Percentiles rank a stretch among this genome's conserved stretches.
Conservation (phyloP, 345 rosid species). For the Dipteronia sinensis region DNA sequence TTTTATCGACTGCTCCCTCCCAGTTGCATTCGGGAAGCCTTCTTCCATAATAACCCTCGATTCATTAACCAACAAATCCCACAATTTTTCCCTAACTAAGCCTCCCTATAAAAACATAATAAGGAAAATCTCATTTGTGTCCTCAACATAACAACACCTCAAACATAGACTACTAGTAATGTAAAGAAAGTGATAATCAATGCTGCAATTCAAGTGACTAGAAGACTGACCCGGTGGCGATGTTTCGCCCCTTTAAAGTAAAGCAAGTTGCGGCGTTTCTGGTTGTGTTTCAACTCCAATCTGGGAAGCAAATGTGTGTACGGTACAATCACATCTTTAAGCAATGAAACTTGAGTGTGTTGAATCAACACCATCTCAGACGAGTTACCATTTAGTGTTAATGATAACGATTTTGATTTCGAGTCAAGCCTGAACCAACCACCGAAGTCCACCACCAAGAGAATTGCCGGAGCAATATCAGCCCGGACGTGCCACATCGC, state of each 20-base stretch:
- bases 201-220: not conserved
- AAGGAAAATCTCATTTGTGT: too few relatives aligned
- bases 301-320: conserved; percentile 86
- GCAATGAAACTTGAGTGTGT: conserved; percentile 89
- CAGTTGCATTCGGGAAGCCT: conserved; percentile 96
- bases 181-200: not conserved
- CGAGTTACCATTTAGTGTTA: conserved; percentile 39
- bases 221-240: conserved; percentile 68
- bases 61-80: conserved; percentile 77
- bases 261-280: conserved; percentile 71
- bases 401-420: conserved; percentile 34
- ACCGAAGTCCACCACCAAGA: conserved; percentile 96
- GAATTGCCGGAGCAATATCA: conserved; percentile 79
- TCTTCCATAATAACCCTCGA: conserved; percentile 75
- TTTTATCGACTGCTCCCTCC: conserved; percentile 80
- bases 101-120: conserved; percentile 61
- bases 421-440: conserved; percentile 92
- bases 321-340: conserved; percentile 95
- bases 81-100: conserved; percentile 71
- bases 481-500: conserved; percentile 96
- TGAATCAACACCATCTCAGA: conserved; percentile 48
- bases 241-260: conserved; percentile 97
- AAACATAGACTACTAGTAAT: too few relatives aligned
- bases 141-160: too few relatives aligned
- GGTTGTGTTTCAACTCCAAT: conserved; percentile 54